Percentiles rank a stretch among this genome's conserved stretches.
phyloP scores from a whole-genome alignment of 2,329 filamentous ascomycete genomes.

The Onygenales sp. region DNA sequence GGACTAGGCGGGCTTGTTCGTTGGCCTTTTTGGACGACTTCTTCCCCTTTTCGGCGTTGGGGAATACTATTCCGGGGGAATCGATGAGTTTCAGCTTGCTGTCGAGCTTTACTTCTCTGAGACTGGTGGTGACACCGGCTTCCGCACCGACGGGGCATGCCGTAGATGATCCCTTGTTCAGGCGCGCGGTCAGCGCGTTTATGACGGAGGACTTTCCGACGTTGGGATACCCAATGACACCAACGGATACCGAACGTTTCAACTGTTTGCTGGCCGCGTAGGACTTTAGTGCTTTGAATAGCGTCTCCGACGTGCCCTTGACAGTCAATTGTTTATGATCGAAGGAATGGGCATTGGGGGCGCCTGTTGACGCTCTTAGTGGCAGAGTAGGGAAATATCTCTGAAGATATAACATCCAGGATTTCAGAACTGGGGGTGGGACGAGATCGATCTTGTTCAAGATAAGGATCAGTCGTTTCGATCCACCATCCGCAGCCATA shows the following conservation, averaged over 20 bases:
- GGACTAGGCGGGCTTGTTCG: constrained; percentile 69
- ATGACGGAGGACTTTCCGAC: constrained; percentile 96
- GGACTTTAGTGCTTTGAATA: constrained; percentile 84
- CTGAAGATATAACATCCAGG: constrained; percentile 75
- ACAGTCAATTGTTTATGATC: constrained; percentile 85
- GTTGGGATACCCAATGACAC: constrained; percentile 91
- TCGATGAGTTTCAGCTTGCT: constrained; percentile 89
- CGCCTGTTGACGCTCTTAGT: constrained; percentile 71
- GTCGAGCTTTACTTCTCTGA: constrained; percentile 87
- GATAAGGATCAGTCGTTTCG: constrained; percentile 81
- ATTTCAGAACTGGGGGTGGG: constrained; percentile 69
- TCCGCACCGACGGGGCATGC: constrained; percentile 85
- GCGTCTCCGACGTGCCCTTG: constrained; percentile 71
- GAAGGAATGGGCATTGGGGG: constrained; percentile 80
- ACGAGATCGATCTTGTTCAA: constrained; percentile 95
- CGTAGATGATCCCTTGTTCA: constrained; percentile 52
- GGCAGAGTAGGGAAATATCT: constrained; percentile 87
- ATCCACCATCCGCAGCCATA: constrained; percentile 74
- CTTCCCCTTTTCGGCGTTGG: constrained; percentile 44
- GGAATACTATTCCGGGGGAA: constrained; percentile 91
- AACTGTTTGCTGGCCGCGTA: constrained; percentile 75
- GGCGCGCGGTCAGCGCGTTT: constrained; percentile 74
- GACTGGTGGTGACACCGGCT: constrained; percentile 80
- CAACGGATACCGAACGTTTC: constrained; percentile 82
- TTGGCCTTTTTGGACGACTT: constrained; percentile 56